Conservation (phyloP, 148 eudicot genomes). For the Polygonum aviculare region DNA sequence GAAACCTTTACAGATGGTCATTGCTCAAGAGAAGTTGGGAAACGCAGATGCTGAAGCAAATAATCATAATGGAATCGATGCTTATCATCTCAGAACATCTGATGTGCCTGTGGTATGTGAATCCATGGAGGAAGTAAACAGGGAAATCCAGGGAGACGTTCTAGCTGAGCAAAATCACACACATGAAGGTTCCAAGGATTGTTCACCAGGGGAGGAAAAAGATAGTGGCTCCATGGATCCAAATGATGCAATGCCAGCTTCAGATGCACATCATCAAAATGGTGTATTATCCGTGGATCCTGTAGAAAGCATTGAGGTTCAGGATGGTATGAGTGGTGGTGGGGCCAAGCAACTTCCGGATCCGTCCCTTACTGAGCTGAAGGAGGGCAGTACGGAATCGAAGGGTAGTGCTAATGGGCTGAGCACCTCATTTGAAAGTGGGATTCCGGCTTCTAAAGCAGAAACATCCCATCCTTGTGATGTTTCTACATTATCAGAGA, state of each 20-base stretch:
- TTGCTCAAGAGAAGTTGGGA: too few species aligned
- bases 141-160: slow-evolving; percentile 14
- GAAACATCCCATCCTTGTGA: slow-evolving; percentile 1
- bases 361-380: slow-evolving; percentile 10
- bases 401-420: slow-evolving; percentile 1
- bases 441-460: slow-evolving; percentile 13
- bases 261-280: slow-evolving; percentile 8
- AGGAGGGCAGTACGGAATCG: slow-evolving; percentile 9
- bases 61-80: not conserved
- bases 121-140: slow-evolving; percentile 14
- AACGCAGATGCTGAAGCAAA: too few species aligned
- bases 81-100: slow-evolving; percentile 6
- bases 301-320: slow-evolving; percentile 10
- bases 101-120: slow-evolving; percentile 10
- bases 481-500: slow-evolving; percentile 12
- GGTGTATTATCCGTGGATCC: slow-evolving; percentile 14
- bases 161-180: slow-evolving; percentile 16
- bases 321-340: slow-evolving; percentile 11
- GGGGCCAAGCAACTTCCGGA: slow-evolving; percentile 12
- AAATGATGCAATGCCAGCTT: slow-evolving; percentile 10
- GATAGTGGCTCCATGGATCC: not conserved
- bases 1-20: too few species aligned
- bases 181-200: slow-evolving; percentile 19
- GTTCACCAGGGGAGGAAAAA: slow-evolving; percentile 5
- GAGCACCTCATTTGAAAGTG: slow-evolving; percentile 23